These are phyloP conservation scores for Papiliotrema fonsecae DNA, from an alignment of 1,284 basidiomycete genomes.

Conservation along the genomic window DNA sequence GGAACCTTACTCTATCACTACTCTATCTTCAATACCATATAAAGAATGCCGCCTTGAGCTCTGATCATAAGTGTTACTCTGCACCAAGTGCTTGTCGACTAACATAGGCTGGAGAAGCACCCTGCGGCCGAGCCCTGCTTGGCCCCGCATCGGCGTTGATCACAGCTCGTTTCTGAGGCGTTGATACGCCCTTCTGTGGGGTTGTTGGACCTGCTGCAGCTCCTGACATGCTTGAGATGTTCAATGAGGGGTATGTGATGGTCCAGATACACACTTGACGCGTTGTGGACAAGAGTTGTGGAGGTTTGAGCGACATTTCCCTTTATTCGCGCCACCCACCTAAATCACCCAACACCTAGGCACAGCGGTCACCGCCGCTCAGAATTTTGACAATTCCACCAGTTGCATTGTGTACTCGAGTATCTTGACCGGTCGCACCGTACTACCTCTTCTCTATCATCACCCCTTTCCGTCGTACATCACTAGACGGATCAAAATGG, in stretches of 20 bases:
- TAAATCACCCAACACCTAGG: background rate
- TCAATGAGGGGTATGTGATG: no score
- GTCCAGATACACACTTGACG: background rate
- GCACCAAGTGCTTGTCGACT: background rate
- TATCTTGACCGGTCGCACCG: background rate
- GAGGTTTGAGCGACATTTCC: background rate
- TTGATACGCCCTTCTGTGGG: background rate
- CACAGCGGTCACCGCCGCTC: background rate
- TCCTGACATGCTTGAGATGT: background rate
- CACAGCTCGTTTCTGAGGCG: constrained; percentile 13
- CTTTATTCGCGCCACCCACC: background rate
- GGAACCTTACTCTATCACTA: constrained; percentile 46
- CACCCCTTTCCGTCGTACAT: background rate
- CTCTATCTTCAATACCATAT: constrained; percentile 49
- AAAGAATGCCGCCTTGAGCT: constrained; percentile 46
- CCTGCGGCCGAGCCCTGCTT: constrained; percentile 11
- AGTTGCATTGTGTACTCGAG: background rate
- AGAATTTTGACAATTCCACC: background rate
- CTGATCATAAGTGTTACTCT: constrained; percentile 10
- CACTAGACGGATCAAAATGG: background rate
- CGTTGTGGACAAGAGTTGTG: background rate
- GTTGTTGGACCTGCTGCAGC: background rate
- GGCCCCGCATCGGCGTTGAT: constrained; percentile 12
- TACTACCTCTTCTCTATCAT: background rate
- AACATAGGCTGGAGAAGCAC: constrained; percentile 24